Evolutionary conservation across 345 rosid genomes (phyloP).

Genomic region (Bretschneidera sinensis): DNA sequence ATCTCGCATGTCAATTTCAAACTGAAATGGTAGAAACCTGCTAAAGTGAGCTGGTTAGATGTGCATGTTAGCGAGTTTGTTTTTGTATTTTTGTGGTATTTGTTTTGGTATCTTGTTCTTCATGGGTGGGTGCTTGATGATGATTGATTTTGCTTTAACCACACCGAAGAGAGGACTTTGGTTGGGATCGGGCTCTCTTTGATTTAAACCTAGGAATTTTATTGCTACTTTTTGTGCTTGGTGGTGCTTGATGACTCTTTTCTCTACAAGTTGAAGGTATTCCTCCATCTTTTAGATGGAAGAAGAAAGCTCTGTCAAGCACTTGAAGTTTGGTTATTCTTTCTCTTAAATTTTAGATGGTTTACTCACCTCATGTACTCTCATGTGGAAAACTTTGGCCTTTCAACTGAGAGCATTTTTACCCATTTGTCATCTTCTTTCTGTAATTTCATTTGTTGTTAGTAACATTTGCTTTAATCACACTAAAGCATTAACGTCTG

Average conservation of each 20-base stretch:
- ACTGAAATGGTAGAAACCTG: too few species aligned
- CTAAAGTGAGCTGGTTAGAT: too few species aligned
- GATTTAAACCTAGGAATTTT: slow-evolving; percentile 14
- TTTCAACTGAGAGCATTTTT: slow-evolving; percentile 42
- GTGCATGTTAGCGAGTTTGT: background rate
- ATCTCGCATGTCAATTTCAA: too few species aligned
- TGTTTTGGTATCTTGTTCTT: too few species aligned
- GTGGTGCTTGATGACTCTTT: slow-evolving; percentile 32
- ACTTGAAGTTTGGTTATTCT: slow-evolving; percentile 4
- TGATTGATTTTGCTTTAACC: slow-evolving; percentile 66
- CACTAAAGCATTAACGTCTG: too few species aligned
- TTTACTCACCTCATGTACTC: slow-evolving; percentile 19
- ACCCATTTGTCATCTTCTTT: background rate
- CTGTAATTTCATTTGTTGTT: background rate
- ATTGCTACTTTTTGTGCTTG: slow-evolving; percentile 6
- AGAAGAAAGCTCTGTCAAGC: slow-evolving; percentile 35
- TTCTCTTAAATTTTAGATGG: slow-evolving; percentile 18
- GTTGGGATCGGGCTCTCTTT: slow-evolving; percentile 12
- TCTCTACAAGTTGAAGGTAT: slow-evolving; percentile 18
- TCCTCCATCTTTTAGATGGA: slow-evolving; percentile 21
- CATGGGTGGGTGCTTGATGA: slow-evolving; percentile 37
- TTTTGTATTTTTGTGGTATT: too few species aligned
- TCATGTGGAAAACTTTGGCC: slow-evolving; percentile 54
- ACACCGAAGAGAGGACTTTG: slow-evolving; percentile 37
- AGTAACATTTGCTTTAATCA: slow-evolving; percentile 8